A percentile compares a stretch with the other conserved stretches of the same genome.
These are phyloP conservation scores for Phoenix dactylifera DNA, from an alignment of 176 grass and related monocot species.

Conservation along the genomic window DNA sequence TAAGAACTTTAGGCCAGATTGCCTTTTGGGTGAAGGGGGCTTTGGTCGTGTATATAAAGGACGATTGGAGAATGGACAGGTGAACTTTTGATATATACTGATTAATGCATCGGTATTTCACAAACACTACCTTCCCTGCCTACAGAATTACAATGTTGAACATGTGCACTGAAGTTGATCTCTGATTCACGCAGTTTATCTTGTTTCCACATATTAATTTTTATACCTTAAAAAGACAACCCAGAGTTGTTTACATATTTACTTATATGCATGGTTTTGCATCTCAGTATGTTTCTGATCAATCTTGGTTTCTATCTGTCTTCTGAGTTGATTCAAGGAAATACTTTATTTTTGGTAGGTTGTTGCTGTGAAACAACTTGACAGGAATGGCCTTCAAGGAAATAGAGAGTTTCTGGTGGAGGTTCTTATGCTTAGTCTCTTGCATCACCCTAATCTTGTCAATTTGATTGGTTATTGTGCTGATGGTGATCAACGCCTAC, in stretches of 20 bases:
- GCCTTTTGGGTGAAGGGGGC: slow-evolving; percentile 35
- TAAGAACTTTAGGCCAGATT: slow-evolving; percentile 33
- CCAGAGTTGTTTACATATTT: no score
- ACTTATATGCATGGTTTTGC: no score
- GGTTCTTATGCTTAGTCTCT: slow-evolving; percentile 94
- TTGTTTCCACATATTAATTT: no score
- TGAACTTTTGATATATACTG: not conserved
- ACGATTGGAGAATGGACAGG: slow-evolving; percentile 16
- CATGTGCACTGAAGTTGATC: no score
- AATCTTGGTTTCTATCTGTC: not conserved
- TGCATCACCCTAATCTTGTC: slow-evolving; percentile 89
- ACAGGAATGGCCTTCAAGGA: slow-evolving; percentile 91
- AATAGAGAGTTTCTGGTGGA: slow-evolving; percentile 99
- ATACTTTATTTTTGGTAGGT: slow-evolving; percentile 30
- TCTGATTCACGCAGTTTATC: no score
- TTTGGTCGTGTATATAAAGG: slow-evolving; percentile 43
- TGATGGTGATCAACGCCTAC: slow-evolving; percentile 92
- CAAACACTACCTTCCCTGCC: no score
- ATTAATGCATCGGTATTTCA: no score
- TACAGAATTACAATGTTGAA: no score
- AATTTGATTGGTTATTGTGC: slow-evolving; percentile 95
- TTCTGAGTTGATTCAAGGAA: not conserved
- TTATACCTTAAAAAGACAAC: no score
- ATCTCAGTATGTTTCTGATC: not conserved
- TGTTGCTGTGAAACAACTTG: slow-evolving; percentile 90